Evolutionary conservation across 2,329 filamentous ascomycete genomes (phyloP).

Genomic region (Aspergillus sp.): DNA sequence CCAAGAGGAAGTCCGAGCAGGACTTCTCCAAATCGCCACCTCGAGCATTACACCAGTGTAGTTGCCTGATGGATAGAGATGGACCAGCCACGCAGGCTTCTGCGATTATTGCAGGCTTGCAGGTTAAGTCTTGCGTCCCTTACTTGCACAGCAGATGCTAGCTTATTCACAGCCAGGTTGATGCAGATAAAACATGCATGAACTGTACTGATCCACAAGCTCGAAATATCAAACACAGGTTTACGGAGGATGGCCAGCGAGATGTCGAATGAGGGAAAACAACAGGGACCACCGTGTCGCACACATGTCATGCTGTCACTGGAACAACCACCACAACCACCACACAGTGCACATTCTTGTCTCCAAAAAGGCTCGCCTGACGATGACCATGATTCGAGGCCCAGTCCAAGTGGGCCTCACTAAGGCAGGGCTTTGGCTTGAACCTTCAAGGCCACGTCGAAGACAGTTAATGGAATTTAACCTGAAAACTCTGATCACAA

Average conservation of each 20-base stretch:
- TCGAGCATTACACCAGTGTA: background rate
- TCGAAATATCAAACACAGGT: background rate
- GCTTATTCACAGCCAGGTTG: slow-evolving; percentile 10
- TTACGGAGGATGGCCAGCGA: background rate
- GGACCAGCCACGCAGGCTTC: slow-evolving; percentile 18
- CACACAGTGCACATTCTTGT: background rate
- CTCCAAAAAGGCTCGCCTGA: slow-evolving; percentile 22
- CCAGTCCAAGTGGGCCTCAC: slow-evolving; percentile 22
- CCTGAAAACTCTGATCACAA: background rate
- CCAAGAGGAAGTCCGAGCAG: background rate
- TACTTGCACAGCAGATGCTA: slow-evolving; percentile 11
- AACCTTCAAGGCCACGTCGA: slow-evolving; percentile 3
- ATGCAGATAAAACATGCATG: slow-evolving; percentile 21
- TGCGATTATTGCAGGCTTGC: slow-evolving; percentile 16
- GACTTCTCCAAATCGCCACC: background rate
- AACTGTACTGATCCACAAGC: slow-evolving; percentile 12
- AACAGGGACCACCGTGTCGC: background rate
- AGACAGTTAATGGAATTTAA: background rate
- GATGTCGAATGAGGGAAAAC: background rate
- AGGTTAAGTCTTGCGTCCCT: background rate
- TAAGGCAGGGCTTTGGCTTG: slow-evolving; percentile 23
- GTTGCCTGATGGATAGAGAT: slow-evolving; percentile 9
- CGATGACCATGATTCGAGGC: slow-evolving; percentile 21
- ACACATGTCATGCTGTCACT: slow-evolving; percentile 10
- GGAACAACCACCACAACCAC: background rate